phyloP scores from a whole-genome alignment of 768 basidiomycete genomes.

The Russula lepida region DNA sequence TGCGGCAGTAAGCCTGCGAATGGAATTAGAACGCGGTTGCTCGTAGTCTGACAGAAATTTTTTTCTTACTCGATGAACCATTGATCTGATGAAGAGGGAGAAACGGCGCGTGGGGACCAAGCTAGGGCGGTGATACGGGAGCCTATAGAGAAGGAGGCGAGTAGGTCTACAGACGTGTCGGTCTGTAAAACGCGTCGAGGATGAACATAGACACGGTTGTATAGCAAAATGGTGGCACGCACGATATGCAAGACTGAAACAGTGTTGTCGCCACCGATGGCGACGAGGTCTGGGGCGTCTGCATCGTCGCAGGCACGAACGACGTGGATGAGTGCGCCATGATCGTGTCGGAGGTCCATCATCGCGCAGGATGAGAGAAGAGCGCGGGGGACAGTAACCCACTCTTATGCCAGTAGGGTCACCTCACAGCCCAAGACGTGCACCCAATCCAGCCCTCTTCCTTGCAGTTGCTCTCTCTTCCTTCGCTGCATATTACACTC shows the following conservation, averaged over 20 bases:
- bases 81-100: conserved; percentile 52
- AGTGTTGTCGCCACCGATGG: conserved; percentile 64
- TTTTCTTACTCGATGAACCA: conserved; percentile 63
- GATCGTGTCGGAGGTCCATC: conserved; percentile 56
- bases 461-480: conserved; percentile 48
- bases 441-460: conserved; percentile 58
- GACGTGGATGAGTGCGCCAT: conserved; percentile 52
- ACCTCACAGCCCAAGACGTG: conserved; percentile 22
- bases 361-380: neutral
- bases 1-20: conserved; percentile 55
- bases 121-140: conserved; percentile 63
- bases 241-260: conserved; percentile 63
- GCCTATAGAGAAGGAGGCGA: conserved; percentile 72
- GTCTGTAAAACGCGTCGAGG: conserved; percentile 33
- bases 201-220: conserved; percentile 15
- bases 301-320: conserved; percentile 56
- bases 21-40: conserved; percentile 2
- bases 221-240: conserved; percentile 26
- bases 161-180: conserved; percentile 33
- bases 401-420: neutral
- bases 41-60: conserved; percentile 13
- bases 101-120: conserved; percentile 65
- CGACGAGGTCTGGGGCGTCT: conserved; percentile 60
- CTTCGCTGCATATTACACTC: conserved; percentile 47
- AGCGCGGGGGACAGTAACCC: neutral